A percentile compares a stretch with the other conserved stretches of the same genome.
Evolutionary conservation across 441 rosid species (phyloP).

Genomic region (Adansonia grandidieri): DNA sequence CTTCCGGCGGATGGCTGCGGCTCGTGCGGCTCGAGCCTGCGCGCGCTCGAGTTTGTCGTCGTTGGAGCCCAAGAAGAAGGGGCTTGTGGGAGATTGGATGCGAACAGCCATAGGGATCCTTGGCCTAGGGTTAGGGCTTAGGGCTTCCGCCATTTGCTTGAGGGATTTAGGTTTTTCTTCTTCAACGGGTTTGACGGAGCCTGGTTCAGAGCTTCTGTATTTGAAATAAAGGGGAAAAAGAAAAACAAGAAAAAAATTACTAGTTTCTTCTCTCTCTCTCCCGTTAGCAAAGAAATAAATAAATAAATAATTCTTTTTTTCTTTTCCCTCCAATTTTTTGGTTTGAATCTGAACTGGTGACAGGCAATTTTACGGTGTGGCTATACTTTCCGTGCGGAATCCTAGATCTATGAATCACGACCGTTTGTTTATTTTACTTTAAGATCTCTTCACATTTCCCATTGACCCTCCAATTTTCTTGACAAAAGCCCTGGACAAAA

Average conservation of each 20-base stretch:
- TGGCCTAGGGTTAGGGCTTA: conserved; percentile 73
- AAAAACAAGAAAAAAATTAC: background rate
- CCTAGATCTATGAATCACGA: background rate
- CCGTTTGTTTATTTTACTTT: background rate
- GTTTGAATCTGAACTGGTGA: background rate
- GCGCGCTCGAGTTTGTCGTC: conserved; percentile 78
- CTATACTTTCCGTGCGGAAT: background rate
- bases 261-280: background rate
- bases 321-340: conserved; percentile 28
- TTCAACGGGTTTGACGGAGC: conserved; percentile 6
- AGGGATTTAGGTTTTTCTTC: conserved; percentile 16
- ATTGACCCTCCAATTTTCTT: no score
- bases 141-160: conserved; percentile 57
- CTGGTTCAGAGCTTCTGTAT: conserved; percentile 11
- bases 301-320: background rate
- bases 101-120: conserved; percentile 49
- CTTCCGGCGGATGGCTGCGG: conserved; percentile 85
- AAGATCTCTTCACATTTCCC: no score
- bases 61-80: conserved; percentile 77
- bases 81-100: conserved; percentile 75
- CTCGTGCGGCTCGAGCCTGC: conserved; percentile 87
- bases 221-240: background rate
- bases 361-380: background rate
- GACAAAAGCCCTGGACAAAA: no score
- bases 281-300: background rate